A percentile compares a stretch with the other conserved stretches of the same genome.
These are phyloP conservation scores for Beta macrorhiza DNA, from an alignment of 179 eudicot species.

Conservation along the genomic window DNA sequence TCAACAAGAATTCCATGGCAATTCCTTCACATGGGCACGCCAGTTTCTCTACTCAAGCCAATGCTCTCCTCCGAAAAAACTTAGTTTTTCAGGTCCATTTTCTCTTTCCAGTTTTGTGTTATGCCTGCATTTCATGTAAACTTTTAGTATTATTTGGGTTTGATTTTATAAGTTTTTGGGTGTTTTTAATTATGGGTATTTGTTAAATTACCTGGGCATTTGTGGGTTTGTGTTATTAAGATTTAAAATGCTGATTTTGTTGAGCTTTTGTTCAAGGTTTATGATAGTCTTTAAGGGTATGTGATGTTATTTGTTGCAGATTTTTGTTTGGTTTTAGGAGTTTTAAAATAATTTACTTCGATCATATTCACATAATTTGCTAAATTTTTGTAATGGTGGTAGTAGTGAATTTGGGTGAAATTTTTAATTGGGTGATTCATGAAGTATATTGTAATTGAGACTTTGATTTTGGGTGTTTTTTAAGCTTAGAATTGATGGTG, in stretches of 20 bases:
- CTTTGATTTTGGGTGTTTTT: not conserved
- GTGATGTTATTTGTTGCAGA: not conserved
- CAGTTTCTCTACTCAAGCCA: slow-evolving; percentile 73
- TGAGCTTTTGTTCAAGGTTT: no score
- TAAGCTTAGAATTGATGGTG: not conserved
- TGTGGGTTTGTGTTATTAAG: not conserved
- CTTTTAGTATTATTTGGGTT: not conserved
- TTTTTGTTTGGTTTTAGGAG: not conserved
- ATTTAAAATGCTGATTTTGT: not conserved
- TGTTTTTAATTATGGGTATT: slow-evolving; percentile 5
- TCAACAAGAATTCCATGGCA: slow-evolving; percentile 42
- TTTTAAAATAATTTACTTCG: not conserved
- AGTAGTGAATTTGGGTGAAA: not conserved
- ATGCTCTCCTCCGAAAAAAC: slow-evolving; percentile 84
- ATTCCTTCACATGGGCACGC: slow-evolving; percentile 53
- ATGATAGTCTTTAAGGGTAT: not conserved
- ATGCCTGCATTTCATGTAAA: not conserved
- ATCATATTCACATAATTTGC: no score
- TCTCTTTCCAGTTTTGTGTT: not conserved
- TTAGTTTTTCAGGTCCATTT: slow-evolving; percentile 62
- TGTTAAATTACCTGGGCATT: slow-evolving; percentile 7
- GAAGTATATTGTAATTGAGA: not conserved
- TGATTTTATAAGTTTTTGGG: not conserved
- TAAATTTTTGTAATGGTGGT: not conserved
- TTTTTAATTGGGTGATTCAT: not conserved